Base-by-base conservation (phyloP, 1,139 yeast genomes). In the Entelexis sorbosivorans region DNA sequence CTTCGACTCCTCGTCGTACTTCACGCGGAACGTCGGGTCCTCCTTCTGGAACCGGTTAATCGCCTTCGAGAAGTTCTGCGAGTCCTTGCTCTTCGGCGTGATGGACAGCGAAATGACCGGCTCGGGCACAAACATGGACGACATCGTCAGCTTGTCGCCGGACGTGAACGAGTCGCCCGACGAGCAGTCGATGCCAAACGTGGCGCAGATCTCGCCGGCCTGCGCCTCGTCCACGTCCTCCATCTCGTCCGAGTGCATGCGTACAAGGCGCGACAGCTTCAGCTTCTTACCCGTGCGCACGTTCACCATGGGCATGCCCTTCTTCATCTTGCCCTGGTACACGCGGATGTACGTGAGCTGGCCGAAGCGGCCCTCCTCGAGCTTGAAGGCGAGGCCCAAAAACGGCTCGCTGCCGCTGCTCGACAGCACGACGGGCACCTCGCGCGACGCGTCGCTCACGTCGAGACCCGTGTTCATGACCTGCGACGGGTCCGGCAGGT, bases 241-340 rank as follows among this genome's bases (percentile, higher is more conserved):
- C 96, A 89, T 87, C 68, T 91, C 98, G 59, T 89, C 87, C 47
- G 97, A 87, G 72, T 93, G 98, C 98, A 91, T 93, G 72, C 97
- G 83, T 51, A 89, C 98, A 63, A 91, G 75, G 66, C 98, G 78
- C n/a, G 97, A 77, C 50, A 91, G 86, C 73, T 93, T 91, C 58
- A 89, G 87, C 69, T 82, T 85, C 73, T 93, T 91, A 56, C 96
- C 96, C 36, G 93, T 77, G 69, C 91, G 88, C 59, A 86, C 82
- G 66, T 93, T 95, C 58, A 82, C 79, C 70, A 91, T 85, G 71
- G 81, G 84, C 61, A 81, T 74, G 60, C 98, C 98, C 69, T 89
- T 91, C 71, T 80, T 85, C 68, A 91, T 74, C 64, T 80, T 81
- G 63, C 99, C 99, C 73, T 91, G 99, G 70, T 91, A 91, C 29